Evolutionary conservation across 2,329 filamentous ascomycete species (phyloP).

Genomic region (Aureobasidium sp.): DNA sequence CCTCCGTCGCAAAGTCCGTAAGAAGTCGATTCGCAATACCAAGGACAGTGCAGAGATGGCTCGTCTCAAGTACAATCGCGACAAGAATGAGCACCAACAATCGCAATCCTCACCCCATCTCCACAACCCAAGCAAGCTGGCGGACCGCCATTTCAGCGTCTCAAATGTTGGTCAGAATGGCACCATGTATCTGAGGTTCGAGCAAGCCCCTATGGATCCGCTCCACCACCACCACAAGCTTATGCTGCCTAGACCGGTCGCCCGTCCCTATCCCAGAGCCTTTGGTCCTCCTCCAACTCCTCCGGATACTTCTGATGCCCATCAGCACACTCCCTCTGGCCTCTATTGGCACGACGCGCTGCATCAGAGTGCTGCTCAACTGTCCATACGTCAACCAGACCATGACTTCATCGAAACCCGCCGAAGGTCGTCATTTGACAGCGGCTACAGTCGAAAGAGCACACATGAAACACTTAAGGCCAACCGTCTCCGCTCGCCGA

Average conservation of each 20-base stretch:
- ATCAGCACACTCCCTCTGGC: not conserved
- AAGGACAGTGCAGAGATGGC: slow-evolving; percentile 17
- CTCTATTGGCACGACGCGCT: slow-evolving; percentile 18
- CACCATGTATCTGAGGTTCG: slow-evolving; percentile 39
- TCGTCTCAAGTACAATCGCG: not conserved
- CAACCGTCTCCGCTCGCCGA: slow-evolving; percentile 5
- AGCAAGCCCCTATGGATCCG: not conserved
- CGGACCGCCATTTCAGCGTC: slow-evolving; percentile 34
- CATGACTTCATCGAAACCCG: not conserved
- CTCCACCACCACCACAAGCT: not conserved
- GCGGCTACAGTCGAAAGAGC: slow-evolving; percentile 10
- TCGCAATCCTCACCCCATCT: not conserved
- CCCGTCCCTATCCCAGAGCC: not conserved
- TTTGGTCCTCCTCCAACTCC: slow-evolving; percentile 14
- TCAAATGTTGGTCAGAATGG: slow-evolving; percentile 38
- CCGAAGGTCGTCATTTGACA: slow-evolving; percentile 13
- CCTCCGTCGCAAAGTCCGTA: slow-evolving; percentile 7
- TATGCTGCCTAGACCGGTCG: slow-evolving; percentile 12
- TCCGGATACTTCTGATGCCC: slow-evolving; percentile 14
- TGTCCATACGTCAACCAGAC: not conserved
- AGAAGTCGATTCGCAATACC: slow-evolving; percentile 16
- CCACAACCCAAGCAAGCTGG: not conserved
- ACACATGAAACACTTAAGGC: not conserved
- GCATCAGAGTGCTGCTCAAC: slow-evolving; percentile 19
- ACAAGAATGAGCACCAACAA: not conserved